These are phyloP conservation scores for Venturia carpophila DNA, from an alignment of 2,329 filamentous ascomycete genomes.

Conservation along the genomic window DNA sequence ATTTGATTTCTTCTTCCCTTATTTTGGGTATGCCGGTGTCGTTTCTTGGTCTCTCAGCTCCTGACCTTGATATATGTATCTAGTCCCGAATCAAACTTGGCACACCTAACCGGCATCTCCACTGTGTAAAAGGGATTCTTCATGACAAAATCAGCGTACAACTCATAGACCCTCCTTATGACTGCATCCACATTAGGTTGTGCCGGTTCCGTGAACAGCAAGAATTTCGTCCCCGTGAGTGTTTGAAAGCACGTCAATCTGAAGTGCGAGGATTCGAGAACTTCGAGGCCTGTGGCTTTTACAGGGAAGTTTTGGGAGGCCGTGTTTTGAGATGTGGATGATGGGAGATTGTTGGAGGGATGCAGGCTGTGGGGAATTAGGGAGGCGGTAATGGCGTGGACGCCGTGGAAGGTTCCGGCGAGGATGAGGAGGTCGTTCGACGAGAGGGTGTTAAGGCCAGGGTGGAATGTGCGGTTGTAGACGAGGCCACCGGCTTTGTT, in stretches of 20 bases:
- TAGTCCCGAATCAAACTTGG: conserved; percentile 85
- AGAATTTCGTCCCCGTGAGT: conserved; percentile 86
- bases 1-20: background rate
- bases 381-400: conserved; percentile 56
- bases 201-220: conserved; percentile 86
- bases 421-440: conserved; percentile 97
- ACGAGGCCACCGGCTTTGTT: conserved; percentile 97
- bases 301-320: conserved; percentile 28
- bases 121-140: conserved; percentile 98
- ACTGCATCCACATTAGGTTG: conserved; percentile 82
- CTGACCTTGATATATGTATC: conserved; percentile 51
- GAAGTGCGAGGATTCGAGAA: conserved; percentile 90
- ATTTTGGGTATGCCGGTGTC: background rate
- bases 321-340: conserved; percentile 25
- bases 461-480: conserved; percentile 90
- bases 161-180: conserved; percentile 79
- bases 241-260: conserved; percentile 94
- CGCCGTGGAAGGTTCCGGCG: conserved; percentile 91
- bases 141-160: conserved; percentile 97
- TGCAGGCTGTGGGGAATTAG: conserved; percentile 36
- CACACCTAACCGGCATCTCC: conserved; percentile 94
- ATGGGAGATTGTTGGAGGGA: conserved; percentile 30
- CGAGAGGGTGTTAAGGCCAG: conserved; percentile 76
- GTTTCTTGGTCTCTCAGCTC: background rate
- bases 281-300: conserved; percentile 70